A percentile compares a stretch with the other conserved stretches of the same genome.
Conservation (phyloP, 441 rosid genomes). For the Macaranga tanarius region DNA sequence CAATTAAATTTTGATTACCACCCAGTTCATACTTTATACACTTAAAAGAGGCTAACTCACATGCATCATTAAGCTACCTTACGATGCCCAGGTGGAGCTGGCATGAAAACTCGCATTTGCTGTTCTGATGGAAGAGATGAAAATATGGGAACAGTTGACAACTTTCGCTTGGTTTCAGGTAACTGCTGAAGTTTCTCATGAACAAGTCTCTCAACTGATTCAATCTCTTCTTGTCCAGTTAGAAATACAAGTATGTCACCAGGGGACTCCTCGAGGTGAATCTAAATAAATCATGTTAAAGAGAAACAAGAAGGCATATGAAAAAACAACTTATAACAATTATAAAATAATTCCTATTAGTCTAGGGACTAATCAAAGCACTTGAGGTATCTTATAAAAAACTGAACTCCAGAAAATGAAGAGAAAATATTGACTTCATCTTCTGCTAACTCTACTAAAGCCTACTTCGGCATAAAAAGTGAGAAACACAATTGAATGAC, state of each 20-base stretch:
- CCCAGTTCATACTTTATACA: constrained; percentile 18
- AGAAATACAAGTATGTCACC: constrained; percentile 94
- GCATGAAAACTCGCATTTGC: constrained; percentile 76
- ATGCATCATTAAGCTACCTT: constrained; percentile 51
- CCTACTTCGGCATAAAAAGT: neutral
- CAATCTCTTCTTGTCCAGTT: constrained; percentile 97
- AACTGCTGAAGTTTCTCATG: constrained; percentile 58
- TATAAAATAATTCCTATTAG: neutral
- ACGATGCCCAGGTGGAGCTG: constrained; percentile 67
- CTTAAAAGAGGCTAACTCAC: constrained; percentile 9
- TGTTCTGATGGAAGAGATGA: constrained; percentile 95
- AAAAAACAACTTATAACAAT: neutral
- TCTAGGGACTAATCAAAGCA: neutral
- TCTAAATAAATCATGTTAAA: constrained; percentile 39
- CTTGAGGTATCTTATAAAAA: neutral
- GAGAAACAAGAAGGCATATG: constrained; percentile 9
- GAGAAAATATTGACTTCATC: neutral
- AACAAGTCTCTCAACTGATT: constrained; percentile 69
- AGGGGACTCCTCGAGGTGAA: constrained; percentile 71
- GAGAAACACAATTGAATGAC: constrained; percentile 1
- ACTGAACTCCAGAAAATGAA: neutral
- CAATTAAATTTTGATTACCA: neutral
- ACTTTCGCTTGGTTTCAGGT: constrained; percentile 62
- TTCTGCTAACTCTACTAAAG: neutral
- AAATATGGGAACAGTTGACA: constrained; percentile 62